Evolutionary conservation across 2,329 filamentous ascomycete genomes (phyloP), one percentile per base, ranked within the genome.

Genomic region (Chaetomiaceae sp.): DNA sequence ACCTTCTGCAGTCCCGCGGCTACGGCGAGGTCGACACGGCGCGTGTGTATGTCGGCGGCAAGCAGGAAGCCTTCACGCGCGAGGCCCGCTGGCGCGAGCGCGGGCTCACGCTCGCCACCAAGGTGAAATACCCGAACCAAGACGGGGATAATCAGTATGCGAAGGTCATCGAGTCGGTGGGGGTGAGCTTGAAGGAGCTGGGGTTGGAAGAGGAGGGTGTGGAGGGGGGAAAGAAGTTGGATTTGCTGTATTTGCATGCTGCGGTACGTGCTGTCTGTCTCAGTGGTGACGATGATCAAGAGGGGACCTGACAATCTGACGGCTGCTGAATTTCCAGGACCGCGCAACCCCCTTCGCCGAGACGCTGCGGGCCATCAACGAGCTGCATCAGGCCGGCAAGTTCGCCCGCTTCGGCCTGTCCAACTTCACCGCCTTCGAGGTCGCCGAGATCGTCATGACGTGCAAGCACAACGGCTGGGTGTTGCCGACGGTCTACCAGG

Each of bases 21-120:
- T 86, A 86, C 68, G 78, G 79, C 58, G 84, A 87, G 60, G 66
- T 89, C 41, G 86, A 89, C 60, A 89, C 84, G 0, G 84, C 85
- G 0, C 73, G 83, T 12, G 60, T 73, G 44, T 89, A 89, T 53
- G 68, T 85, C 34, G 78, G 68, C 26, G 83, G 84, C 43, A 72
- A 77, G 54, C 84, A 88, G 59, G 84, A 88, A 61, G 79, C 74
- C 8, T 88, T 79, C 61, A 85, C 81, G 1, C 69, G 73, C 5
- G 74, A 83, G 47, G 81, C 80, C 1, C 74, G 74, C 22, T 88
- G 82, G 81, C 78, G 83, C 59, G 76, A 85, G 46, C 76, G 83
- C 22, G 83, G 83, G 0, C 67, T 88, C 38, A 79, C 72, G 3
- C 61, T 88, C 26, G 85, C 84, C 4, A 88, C 84, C 2, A 88